Evolutionary conservation across 2,329 filamentous ascomycete genomes (phyloP), one percentile per base, ranked within the genome.

Genomic region (Stagonosporopsis cucurbitacearum): DNA sequence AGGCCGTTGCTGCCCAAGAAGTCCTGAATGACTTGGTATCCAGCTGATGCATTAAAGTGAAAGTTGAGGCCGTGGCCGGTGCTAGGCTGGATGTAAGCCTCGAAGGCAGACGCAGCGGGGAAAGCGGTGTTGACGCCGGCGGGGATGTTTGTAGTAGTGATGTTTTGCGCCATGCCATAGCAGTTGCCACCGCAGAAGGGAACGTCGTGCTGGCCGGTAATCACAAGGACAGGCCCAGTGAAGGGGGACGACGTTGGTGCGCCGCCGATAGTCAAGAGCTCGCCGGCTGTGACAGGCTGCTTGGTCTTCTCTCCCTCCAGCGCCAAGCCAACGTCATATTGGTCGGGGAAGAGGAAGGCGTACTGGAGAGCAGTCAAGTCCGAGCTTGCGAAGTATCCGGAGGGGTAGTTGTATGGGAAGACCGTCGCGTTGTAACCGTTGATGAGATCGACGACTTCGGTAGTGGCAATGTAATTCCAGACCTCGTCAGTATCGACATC

Each of bases 141-240:
- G 1, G 82, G 80, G 39, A 85, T 78, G 25, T 76, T 79, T 1
- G 72, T 63, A 1, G 78, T 69, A 9, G 43, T 63, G 13, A 73
- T 76, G 0, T 80, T 83, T 19, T 72, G 75, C 3, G 76, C 66
- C 44, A 44, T 44, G 13, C 51, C 60, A 35, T 59, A 66, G 73
- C 86, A 88, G 70, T 88, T 81, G 23, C 85, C 84, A 3, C 86
- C 86, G 56, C 87, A 89, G 70, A 85, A 88, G 6, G 83, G 81
- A 44, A 86, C 82, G 30, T 76, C 72, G 26, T 64, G 53, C 26
- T 68, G 59, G 15, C 86, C 86, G 28, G 84, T 87, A 54, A 88
- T 78, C 45, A 88, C 78, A 41, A 86, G 71, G 0, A 86, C 84
- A 0, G 86, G 84, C 0, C 84, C 86, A 2, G 66, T 72, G 64